These are phyloP conservation scores for Meyerozyma carpophila DNA, from an alignment of 1,139 yeast species.

Conservation along the genomic window DNA sequence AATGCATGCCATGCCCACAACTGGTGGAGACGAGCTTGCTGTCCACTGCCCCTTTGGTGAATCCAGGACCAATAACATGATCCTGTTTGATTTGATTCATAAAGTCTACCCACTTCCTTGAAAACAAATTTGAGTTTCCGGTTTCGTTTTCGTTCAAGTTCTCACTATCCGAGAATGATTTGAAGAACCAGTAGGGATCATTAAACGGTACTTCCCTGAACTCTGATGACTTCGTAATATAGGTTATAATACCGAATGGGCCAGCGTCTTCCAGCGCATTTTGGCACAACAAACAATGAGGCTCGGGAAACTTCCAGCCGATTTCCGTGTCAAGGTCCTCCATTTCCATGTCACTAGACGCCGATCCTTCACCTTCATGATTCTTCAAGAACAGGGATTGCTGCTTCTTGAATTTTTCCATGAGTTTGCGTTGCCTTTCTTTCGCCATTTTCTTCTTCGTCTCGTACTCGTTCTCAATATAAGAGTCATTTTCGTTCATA, in stretches of 20 bases:
- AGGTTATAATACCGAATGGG: constrained; percentile 69
- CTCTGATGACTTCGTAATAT: constrained; percentile 54
- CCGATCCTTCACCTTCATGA: constrained; percentile 25
- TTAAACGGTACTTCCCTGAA: constrained; percentile 62
- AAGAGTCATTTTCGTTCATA: constrained; percentile 10
- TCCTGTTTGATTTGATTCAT: constrained; percentile 31
- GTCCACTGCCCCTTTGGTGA: constrained; percentile 40
- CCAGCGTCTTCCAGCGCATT: constrained; percentile 69
- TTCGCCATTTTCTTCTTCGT: constrained; percentile 65
- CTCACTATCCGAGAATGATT: constrained; percentile 52
- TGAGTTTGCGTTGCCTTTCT: constrained; percentile 63
- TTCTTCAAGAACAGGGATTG: constrained; percentile 66
- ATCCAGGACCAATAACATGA: constrained; percentile 67
- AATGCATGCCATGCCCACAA: constrained; percentile 95
- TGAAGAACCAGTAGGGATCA: constrained; percentile 60
- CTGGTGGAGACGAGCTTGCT: constrained; percentile 61
- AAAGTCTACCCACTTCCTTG: constrained; percentile 31
- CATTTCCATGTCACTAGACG: constrained; percentile 33
- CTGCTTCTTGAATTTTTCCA: constrained; percentile 76
- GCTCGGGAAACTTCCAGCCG: constrained; percentile 72
- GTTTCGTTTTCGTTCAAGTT: constrained; percentile 42
- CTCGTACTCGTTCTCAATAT: constrained; percentile 43
- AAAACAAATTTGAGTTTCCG: constrained; percentile 17
- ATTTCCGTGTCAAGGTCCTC: constrained; percentile 24
- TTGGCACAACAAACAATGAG: constrained; percentile 84